phyloP scores from a whole-genome alignment of 2,329 filamentous ascomycete genomes.

The Aspergillus glaucus region DNA sequence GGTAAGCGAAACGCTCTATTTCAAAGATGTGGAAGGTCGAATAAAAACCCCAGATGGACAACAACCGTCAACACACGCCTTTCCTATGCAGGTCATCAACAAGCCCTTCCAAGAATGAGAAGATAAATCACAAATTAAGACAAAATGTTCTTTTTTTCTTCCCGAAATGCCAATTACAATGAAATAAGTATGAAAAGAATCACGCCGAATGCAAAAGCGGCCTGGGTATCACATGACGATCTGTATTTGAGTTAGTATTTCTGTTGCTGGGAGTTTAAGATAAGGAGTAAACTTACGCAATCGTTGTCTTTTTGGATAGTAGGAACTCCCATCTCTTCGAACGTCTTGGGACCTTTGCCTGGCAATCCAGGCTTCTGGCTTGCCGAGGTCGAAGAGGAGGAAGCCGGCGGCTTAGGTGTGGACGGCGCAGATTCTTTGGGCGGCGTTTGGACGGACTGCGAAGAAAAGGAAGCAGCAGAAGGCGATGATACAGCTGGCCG shows the following conservation, averaged over 20 bases:
- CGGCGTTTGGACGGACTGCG: slow-evolving; percentile 23
- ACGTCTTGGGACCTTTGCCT: slow-evolving; percentile 82
- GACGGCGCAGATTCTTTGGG: slow-evolving; percentile 34
- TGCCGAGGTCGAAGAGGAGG: slow-evolving; percentile 18
- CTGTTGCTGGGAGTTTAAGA: background rate
- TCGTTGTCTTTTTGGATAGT: slow-evolving; percentile 76
- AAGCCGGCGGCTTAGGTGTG: slow-evolving; percentile 30
- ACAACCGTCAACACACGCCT: background rate
- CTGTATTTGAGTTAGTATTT: slow-evolving; percentile 18
- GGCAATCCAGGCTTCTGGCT: slow-evolving; percentile 40
- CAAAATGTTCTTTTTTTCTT: slow-evolving; percentile 8
- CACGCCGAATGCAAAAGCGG: slow-evolving; percentile 7
- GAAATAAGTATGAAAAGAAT: slow-evolving; percentile 13
- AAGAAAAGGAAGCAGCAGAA: slow-evolving; percentile 25
- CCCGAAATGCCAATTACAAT: background rate
- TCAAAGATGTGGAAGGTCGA: no score
- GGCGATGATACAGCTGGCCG: slow-evolving; percentile 20
- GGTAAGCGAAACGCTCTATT: background rate
- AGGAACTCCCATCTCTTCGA: slow-evolving; percentile 97
- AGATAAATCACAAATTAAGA: slow-evolving; percentile 4
- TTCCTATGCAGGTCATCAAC: background rate
- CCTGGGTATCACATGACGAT: slow-evolving; percentile 38
- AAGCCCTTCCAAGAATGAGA: background rate
- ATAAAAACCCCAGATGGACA: background rate
- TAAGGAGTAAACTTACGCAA: slow-evolving; percentile 59